phyloP scores from a whole-genome alignment of 306 rosid genomes.

The Pyrus bretschneideri region DNA sequence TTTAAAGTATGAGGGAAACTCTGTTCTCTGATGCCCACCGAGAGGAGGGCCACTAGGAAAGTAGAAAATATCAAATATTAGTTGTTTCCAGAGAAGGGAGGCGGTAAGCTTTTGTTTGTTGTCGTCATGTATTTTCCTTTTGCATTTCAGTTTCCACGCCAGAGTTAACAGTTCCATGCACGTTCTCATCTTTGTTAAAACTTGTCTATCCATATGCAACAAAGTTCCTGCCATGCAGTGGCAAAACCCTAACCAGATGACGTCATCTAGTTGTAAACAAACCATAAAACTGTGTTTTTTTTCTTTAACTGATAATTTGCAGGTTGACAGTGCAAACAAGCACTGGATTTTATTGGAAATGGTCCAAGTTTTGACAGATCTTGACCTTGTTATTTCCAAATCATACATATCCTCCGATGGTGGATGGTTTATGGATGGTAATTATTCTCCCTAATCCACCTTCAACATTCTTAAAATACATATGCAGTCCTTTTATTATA shows the following conservation, averaged over 20 bases:
- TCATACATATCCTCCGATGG: constrained; percentile 94
- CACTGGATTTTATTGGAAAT: constrained; percentile 84
- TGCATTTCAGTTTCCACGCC: neutral
- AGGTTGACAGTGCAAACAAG: constrained; percentile 98
- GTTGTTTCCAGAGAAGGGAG: neutral
- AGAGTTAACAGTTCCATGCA: neutral
- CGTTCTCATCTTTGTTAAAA: neutral
- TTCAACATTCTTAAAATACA: neutral
- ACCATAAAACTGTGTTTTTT: no score
- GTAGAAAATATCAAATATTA: neutral
- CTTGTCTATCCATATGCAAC: neutral
- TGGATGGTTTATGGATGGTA: constrained; percentile 97
- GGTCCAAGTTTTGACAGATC: constrained; percentile 96
- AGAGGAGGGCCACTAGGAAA: constrained; percentile 7
- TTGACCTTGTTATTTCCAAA: constrained; percentile 81
- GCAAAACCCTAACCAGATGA: constrained; percentile 23
- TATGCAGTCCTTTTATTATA: neutral
- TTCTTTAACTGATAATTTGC: neutral
- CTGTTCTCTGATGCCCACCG: neutral
- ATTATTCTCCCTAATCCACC: constrained; percentile 8
- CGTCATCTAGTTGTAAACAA: neutral
- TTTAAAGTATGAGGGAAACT: no score
- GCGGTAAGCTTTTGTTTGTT: neutral
- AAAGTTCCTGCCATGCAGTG: neutral
- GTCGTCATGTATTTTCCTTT: neutral